These are phyloP conservation scores for Stephanodiscus triporus DNA, from an alignment of 108 stramenopile genomes.

Conservation along the genomic window DNA sequence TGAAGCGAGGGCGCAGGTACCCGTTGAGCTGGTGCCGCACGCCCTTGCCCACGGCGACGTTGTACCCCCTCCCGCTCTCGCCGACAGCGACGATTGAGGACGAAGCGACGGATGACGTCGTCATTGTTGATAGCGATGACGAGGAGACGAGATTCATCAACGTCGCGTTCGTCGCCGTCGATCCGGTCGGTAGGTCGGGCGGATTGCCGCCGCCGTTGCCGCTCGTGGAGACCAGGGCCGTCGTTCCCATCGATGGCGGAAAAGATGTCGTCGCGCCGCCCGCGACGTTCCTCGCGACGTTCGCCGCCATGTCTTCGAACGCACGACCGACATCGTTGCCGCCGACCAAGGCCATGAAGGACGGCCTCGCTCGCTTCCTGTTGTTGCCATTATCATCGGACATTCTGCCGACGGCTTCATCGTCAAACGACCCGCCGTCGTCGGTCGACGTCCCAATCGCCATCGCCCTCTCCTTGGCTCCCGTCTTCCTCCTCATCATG, in stretches of 20 bases:
- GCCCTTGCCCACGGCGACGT: conserved; percentile 40
- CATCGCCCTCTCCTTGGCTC: conserved; percentile 17
- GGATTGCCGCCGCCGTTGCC: background rate
- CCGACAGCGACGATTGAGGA: background rate
- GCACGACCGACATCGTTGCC: background rate
- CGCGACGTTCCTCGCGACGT: conserved; percentile 12
- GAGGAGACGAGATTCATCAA: background rate
- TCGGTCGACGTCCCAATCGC: conserved; percentile 3
- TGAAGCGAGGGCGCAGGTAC: conserved; percentile 15
- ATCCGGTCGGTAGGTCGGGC: too few relatives aligned
- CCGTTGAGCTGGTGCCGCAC: conserved; percentile 49
- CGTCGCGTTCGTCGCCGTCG: too few relatives aligned
- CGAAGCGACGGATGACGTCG: background rate
- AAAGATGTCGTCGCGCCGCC: background rate
- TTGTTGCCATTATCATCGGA: background rate
- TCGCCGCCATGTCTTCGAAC: conserved; percentile 22
- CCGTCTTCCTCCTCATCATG: conserved; percentile 64
- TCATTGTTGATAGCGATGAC: background rate
- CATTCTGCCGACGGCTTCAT: background rate
- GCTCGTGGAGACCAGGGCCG: too few relatives aligned
- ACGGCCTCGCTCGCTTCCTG: too few relatives aligned
- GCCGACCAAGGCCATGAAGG: too few relatives aligned
- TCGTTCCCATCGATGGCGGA: background rate
- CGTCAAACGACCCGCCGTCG: background rate
- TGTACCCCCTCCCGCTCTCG: conserved; percentile 11